Percentiles rank a stretch among this genome's conserved stretches.
phyloP scores from a whole-genome alignment of 345 rosid genomes.

The Abelmoschus esculentus region DNA sequence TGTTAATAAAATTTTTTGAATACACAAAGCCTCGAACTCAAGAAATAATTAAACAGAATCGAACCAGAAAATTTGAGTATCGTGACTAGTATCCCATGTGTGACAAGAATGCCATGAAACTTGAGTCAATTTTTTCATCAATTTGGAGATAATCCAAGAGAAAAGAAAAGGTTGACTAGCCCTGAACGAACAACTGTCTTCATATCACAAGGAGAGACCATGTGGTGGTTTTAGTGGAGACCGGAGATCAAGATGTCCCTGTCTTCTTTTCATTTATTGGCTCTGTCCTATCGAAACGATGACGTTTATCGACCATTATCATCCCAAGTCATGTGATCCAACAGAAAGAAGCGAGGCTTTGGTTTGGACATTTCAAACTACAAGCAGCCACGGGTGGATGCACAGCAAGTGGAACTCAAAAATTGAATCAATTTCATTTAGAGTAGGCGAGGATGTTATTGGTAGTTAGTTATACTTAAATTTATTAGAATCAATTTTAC shows the following conservation, averaged over 20 bases:
- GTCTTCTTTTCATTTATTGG: background rate
- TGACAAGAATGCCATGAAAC: no score
- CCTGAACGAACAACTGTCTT: background rate
- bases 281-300: background rate
- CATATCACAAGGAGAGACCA: conserved; percentile 1
- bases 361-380: conserved; percentile 13
- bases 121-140: no score
- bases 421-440: background rate
- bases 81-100: no score
- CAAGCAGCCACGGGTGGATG: background rate
- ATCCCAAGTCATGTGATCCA: background rate
- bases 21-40: no score
- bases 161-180: background rate
- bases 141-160: no score
- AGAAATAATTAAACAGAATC: no score
- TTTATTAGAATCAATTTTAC: no score
- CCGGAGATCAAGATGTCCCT: conserved; percentile 12
- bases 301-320: background rate
- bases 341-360: background rate
- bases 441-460: background rate
- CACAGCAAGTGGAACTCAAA: background rate
- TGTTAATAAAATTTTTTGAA: no score
- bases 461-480: no score
- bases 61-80: no score
- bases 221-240: conserved; percentile 9